A percentile compares a stretch with the other conserved stretches of the same genome.
phyloP scores from a whole-genome alignment of 768 basidiomycete species.

The Boletus insuetus region DNA sequence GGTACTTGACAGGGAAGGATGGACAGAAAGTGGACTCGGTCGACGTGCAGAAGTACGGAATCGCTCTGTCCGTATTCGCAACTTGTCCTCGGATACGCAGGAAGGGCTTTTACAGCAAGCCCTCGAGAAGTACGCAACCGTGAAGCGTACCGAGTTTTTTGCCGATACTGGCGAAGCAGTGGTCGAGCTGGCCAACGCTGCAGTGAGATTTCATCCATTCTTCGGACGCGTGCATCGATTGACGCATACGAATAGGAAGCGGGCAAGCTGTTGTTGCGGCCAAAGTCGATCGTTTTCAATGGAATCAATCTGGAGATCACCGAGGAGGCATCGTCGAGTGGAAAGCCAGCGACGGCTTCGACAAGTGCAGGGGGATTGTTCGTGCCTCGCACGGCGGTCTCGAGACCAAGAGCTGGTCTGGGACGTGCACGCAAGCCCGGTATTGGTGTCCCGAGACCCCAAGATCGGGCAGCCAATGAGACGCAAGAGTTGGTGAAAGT shows the following conservation, averaged over 20 bases:
- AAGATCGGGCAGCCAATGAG: conserved; percentile 5
- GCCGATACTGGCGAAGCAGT: conserved; percentile 56
- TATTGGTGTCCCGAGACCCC: conserved; percentile 16
- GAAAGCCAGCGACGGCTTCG: conserved; percentile 33
- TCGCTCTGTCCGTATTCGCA: conserved; percentile 73
- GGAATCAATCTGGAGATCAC: conserved; percentile 57
- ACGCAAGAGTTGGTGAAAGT: conserved; percentile 9
- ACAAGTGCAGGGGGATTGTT: conserved; percentile 52
- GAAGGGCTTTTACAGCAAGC: conserved; percentile 91
- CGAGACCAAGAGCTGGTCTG: conserved; percentile 70
- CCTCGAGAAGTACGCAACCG: conserved; percentile 70
- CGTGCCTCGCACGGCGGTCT: conserved; percentile 61
- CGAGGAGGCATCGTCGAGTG: conserved; percentile 46
- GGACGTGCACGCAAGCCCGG: conserved; percentile 51
- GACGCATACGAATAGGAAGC: conserved; percentile 58
- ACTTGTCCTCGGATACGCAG: conserved; percentile 74
- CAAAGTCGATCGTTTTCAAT: conserved; percentile 71
- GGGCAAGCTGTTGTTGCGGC: conserved; percentile 68
- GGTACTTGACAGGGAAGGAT: conserved; percentile 33
- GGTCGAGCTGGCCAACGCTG: conserved; percentile 62
- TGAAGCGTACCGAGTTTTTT: conserved; percentile 77
- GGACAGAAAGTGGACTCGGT: conserved; percentile 56
- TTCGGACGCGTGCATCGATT: not conserved
- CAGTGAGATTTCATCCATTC: conserved; percentile 42
- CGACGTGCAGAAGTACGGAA: conserved; percentile 54